Conservation (phyloP, 352 stramenopile species). For the Globisporangium alternatum region DNA sequence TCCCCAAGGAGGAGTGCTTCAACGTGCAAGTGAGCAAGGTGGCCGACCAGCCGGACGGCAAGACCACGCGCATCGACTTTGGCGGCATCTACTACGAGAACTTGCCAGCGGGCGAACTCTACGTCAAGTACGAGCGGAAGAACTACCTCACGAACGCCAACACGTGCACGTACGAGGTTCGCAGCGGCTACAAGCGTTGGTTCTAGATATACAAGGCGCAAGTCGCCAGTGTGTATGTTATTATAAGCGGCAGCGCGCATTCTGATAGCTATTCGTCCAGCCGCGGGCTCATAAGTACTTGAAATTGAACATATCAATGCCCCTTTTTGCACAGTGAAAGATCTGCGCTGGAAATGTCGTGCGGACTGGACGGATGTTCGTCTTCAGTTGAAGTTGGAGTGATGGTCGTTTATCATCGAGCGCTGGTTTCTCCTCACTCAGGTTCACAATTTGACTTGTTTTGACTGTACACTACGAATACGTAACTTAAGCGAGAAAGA, state of each 20-base stretch:
- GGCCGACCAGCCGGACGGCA: conserved; percentile 35
- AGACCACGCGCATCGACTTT: conserved; percentile 40
- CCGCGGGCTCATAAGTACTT: background rate
- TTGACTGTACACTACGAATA: background rate
- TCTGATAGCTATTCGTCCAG: background rate
- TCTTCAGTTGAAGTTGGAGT: conserved; percentile 9
- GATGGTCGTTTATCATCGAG: conserved; percentile 2
- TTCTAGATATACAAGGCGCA: conserved; percentile 22
- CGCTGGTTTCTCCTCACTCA: background rate
- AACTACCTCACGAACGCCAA: conserved; percentile 46
- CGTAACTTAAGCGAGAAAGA: conserved; percentile 1
- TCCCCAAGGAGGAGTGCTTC: conserved; percentile 45
- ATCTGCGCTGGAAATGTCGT: no score
- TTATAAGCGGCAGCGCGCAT: background rate
- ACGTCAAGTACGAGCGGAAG: conserved; percentile 49
- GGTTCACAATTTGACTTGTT: background rate
- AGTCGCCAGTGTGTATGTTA: background rate
- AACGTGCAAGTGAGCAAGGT: conserved; percentile 32
- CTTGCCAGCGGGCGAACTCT: conserved; percentile 47
- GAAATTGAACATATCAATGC: no score
- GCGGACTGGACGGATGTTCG: no score
- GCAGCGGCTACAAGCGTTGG: conserved; percentile 53
- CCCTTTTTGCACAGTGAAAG: background rate
- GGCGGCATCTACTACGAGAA: conserved; percentile 60
- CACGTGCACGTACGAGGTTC: conserved; percentile 49